phyloP scores from a whole-genome alignment of 2,329 filamentous ascomycete species.

The Aspergillus melleus region DNA sequence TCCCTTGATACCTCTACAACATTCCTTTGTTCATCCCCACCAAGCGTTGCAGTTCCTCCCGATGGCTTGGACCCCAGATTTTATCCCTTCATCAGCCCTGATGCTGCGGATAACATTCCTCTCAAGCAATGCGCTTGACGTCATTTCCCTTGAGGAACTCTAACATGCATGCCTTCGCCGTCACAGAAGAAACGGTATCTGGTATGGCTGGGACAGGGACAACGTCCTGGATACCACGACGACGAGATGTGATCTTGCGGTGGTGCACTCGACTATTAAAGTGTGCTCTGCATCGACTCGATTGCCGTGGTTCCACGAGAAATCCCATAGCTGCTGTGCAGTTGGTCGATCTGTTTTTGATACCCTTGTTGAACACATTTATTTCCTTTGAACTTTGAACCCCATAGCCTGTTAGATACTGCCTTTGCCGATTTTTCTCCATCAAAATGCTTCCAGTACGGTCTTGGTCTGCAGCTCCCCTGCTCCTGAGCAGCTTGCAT shows the following conservation, averaged over 20 bases:
- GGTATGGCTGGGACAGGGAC: constrained; percentile 11
- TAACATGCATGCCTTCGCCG: constrained; percentile 9
- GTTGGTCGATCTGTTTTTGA: background rate
- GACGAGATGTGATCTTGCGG: background rate
- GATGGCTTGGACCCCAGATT: background rate
- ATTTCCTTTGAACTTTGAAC: too few relatives aligned
- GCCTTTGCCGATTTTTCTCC: background rate
- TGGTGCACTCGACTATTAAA: background rate
- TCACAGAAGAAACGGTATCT: constrained; percentile 3
- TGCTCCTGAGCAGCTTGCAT: constrained; percentile 31
- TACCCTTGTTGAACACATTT: too few relatives aligned
- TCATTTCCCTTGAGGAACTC: constrained; percentile 3
- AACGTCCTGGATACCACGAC: constrained; percentile 2
- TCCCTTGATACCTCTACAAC: background rate
- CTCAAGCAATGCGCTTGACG: constrained; percentile 12
- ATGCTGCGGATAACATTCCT: background rate
- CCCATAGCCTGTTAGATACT: too few relatives aligned
- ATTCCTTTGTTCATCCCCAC: background rate
- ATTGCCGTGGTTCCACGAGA: background rate
- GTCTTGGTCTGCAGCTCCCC: constrained; percentile 11
- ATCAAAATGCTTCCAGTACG: too few relatives aligned
- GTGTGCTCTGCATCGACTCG: background rate
- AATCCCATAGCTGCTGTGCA: background rate
- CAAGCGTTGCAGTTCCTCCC: background rate
- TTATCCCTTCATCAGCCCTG: background rate